A percentile compares a stretch with the other conserved stretches of the same genome.
phyloP scores from a whole-genome alignment of 208 protist species.

The Acanthamoeba culbertsoni region DNA sequence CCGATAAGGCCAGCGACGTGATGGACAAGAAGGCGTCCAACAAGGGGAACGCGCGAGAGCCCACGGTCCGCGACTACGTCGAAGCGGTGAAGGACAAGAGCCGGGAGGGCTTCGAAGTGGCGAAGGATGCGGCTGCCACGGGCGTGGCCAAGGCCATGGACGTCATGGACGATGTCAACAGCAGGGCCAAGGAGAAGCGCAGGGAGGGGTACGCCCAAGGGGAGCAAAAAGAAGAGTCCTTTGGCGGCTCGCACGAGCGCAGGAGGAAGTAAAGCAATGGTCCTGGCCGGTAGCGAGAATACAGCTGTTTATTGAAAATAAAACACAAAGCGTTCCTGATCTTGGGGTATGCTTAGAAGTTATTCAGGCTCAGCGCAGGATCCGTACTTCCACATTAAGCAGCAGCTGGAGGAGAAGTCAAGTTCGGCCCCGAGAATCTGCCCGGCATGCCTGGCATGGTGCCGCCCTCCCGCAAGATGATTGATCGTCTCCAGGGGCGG shows the following conservation, averaged over 20 bases:
- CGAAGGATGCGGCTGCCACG: background rate
- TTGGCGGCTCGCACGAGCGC: background rate
- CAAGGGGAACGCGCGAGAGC: too few species aligned
- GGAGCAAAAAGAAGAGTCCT: background rate
- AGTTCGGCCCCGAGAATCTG: conserved; percentile 46
- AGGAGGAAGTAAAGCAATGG: too few species aligned
- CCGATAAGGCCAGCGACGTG: background rate
- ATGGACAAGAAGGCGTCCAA: background rate
- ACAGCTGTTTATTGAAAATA: too few species aligned
- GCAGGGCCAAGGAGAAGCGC: background rate
- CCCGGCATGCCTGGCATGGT: conserved; percentile 34
- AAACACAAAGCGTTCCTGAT: too few species aligned
- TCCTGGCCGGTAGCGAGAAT: too few species aligned
- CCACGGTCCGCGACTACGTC: background rate
- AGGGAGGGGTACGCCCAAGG: background rate
- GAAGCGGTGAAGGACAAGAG: background rate
- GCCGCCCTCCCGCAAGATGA: conserved; percentile 13
- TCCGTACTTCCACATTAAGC: background rate
- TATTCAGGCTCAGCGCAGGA: conserved; percentile 12
- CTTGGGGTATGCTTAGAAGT: too few species aligned
- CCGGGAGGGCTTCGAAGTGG: background rate
- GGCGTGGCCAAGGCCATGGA: background rate
- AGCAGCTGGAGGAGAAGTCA: conserved; percentile 46
- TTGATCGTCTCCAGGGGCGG: background rate
- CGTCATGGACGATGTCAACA: background rate